Evolutionary conservation across 2,329 filamentous ascomycete species (phyloP).

Genomic region (Cladosporium sp.): DNA sequence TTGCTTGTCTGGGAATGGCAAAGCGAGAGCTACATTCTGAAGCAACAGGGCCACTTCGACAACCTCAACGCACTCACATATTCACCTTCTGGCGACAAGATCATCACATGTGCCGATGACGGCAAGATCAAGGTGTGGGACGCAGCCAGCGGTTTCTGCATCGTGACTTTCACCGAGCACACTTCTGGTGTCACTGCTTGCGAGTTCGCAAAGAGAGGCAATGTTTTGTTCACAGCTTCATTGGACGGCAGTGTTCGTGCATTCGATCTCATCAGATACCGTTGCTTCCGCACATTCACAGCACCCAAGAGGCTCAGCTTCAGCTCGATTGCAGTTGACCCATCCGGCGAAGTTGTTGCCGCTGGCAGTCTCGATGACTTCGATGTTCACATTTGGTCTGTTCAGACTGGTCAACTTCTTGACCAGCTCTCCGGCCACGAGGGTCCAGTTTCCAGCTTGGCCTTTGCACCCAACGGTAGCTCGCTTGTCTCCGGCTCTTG

Average conservation of each 20-base stretch:
- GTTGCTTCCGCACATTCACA: conserved; percentile 97
- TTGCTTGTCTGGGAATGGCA: conserved; percentile 99
- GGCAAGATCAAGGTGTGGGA: conserved; percentile 99
- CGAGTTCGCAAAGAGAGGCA: conserved; percentile 92
- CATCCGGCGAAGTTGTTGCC: conserved; percentile 92
- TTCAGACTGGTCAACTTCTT: conserved; percentile 92
- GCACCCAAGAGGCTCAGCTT: conserved; percentile 90
- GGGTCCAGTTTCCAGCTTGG: conserved; percentile 83
- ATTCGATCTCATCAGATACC: conserved; percentile 93
- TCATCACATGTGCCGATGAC: conserved; percentile 93
- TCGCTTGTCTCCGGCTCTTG: conserved; percentile 89
- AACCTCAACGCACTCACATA: conserved; percentile 92
- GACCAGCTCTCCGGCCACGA: conserved; percentile 91
- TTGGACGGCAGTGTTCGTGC: conserved; percentile 91
- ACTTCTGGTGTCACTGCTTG: conserved; percentile 91
- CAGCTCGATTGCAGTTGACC: conserved; percentile 92
- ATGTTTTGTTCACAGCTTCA: conserved; percentile 92
- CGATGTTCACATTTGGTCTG: conserved; percentile 97
- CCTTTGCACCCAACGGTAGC: conserved; percentile 84
- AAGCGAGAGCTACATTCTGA: conserved; percentile 96
- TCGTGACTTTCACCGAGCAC: conserved; percentile 97
- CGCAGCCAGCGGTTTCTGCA: conserved; percentile 91
- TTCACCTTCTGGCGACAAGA: conserved; percentile 87
- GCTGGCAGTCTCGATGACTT: conserved; percentile 95
- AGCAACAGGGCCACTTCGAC: conserved; percentile 97